Conservation (phyloP, 1,284 basidiomycete species). For the Pulveroboletus sp. region DNA sequence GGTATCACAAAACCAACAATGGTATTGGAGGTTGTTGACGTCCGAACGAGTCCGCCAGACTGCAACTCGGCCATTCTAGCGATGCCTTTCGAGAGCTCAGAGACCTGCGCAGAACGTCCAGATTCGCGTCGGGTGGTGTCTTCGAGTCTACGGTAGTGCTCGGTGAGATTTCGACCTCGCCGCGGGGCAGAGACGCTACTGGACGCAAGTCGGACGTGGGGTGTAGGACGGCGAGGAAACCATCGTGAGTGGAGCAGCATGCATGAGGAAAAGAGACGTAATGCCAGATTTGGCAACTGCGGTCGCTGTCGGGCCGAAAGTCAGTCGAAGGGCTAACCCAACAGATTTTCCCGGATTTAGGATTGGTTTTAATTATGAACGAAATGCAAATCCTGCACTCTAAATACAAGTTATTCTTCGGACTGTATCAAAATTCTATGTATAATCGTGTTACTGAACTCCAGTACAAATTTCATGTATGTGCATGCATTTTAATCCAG, state of each 20-base stretch:
- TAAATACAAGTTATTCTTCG: no score
- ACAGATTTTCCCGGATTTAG: no score
- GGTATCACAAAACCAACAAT: slow-evolving; percentile 57
- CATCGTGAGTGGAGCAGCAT: slow-evolving; percentile 20
- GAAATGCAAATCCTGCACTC: no score
- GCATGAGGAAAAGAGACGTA: no score
- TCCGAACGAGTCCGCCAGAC: not conserved
- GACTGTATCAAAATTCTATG: no score
- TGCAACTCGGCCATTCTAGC: not conserved
- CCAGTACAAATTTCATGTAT: no score
- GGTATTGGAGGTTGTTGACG: slow-evolving; percentile 27
- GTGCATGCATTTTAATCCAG: no score
- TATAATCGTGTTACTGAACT: no score
- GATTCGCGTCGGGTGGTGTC: slow-evolving; percentile 50
- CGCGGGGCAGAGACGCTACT: not conserved
- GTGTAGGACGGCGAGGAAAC: slow-evolving; percentile 2
- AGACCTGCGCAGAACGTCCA: slow-evolving; percentile 29
- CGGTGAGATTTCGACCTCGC: slow-evolving; percentile 51
- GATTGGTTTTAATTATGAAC: no score
- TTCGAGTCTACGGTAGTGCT: slow-evolving; percentile 57
- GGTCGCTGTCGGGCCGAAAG: no score
- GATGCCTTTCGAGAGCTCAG: slow-evolving; percentile 18
- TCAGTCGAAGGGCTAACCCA: no score
- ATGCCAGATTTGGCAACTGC: no score
- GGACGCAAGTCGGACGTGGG: slow-evolving; percentile 13